These are phyloP conservation scores for Scheffersomyces stambukii DNA, from an alignment of 1,139 yeast species.

Conservation along the genomic window DNA sequence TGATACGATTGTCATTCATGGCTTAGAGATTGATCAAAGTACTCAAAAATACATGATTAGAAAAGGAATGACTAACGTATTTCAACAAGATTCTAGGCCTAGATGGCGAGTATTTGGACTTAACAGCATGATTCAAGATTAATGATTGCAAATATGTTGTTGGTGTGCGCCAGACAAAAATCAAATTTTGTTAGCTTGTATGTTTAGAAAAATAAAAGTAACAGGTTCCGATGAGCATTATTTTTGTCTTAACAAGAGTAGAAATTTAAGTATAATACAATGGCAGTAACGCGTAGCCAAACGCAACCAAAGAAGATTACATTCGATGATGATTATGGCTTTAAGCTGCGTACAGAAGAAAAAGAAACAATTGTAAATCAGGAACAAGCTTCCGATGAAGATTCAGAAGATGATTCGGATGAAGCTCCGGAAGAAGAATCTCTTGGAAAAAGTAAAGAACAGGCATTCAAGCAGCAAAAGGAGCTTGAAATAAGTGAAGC, in stretches of 20 bases:
- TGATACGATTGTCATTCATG: constrained; percentile 28
- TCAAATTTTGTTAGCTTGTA: too few relatives aligned
- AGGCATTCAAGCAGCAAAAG: constrained; percentile 32
- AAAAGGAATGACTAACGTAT: constrained; percentile 16
- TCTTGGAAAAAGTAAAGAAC: constrained; percentile 24
- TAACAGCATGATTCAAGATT: too few relatives aligned
- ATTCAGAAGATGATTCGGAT: constrained; percentile 27
- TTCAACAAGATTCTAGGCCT: constrained; percentile 23
- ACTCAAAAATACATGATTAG: constrained; percentile 23
- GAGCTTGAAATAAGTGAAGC: constrained; percentile 28
- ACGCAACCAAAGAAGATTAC: constrained; percentile 17
- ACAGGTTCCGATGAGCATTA: too few relatives aligned
- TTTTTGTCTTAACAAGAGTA: too few relatives aligned
- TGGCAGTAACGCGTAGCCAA: constrained; percentile 26
- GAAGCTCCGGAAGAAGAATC: constrained; percentile 51
- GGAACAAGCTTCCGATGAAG: constrained; percentile 11
- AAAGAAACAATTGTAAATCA: constrained; percentile 4
- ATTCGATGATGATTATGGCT: constrained; percentile 22
- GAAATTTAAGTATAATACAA: too few relatives aligned
- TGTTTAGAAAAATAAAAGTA: too few relatives aligned
- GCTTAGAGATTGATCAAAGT: constrained; percentile 28
- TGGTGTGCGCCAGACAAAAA: too few relatives aligned
- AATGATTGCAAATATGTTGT: too few relatives aligned
- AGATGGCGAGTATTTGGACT: constrained; percentile 38
- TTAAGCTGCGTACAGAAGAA: constrained; percentile 4